phyloP scores from a whole-genome alignment of 169 alveolate genomes.

The Ichthyophthirius multifiliis region DNA sequence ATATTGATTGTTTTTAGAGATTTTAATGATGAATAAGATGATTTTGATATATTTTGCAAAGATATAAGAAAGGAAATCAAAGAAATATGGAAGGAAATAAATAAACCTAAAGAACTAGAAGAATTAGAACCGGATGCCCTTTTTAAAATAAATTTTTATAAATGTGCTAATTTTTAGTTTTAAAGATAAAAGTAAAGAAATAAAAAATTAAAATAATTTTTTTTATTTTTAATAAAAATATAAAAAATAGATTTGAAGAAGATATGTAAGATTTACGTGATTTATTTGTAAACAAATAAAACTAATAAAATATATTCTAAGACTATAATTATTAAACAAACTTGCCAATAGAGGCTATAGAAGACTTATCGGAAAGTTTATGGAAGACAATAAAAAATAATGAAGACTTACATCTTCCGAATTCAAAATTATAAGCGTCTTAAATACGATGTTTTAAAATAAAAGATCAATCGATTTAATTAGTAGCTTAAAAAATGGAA shows the following conservation, averaged over 20 bases:
- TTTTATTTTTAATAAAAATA: too few species aligned
- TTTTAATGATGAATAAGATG: slow-evolving; percentile 4
- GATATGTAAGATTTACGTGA: background rate
- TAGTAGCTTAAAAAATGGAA: background rate
- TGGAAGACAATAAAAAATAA: slow-evolving; percentile 1
- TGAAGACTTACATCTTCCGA: slow-evolving; percentile 11
- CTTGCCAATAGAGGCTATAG: slow-evolving; percentile 2
- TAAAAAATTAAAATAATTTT: too few species aligned
- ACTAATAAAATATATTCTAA: background rate
- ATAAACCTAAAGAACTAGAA: background rate
- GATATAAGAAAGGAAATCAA: background rate
- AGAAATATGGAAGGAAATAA: background rate
- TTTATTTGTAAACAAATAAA: background rate
- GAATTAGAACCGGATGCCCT: background rate
- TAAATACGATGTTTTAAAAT: slow-evolving; percentile 5
- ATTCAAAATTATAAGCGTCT: background rate
- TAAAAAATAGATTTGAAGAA: background rate
- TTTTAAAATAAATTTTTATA: background rate
- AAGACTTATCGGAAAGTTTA: background rate
- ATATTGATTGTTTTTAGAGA: slow-evolving; percentile 1
- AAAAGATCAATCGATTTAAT: background rate
- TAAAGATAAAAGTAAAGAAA: background rate
- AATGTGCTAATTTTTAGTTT: background rate
- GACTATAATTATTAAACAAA: background rate
- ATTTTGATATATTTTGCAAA: background rate